Conservation (phyloP, 179 eudicot genomes). For the Actinidia chinensis region DNA sequence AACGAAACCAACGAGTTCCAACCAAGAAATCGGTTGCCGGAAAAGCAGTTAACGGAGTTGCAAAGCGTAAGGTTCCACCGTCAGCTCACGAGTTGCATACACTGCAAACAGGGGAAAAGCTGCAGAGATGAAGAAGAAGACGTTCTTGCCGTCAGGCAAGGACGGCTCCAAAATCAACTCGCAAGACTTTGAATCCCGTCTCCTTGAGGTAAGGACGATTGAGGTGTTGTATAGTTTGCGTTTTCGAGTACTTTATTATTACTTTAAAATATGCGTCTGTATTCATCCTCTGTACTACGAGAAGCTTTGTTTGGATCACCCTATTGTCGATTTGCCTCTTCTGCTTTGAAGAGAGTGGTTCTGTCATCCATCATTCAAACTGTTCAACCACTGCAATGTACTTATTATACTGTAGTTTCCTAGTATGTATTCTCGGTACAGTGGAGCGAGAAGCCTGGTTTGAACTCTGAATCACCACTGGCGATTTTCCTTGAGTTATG, state of each 20-base stretch:
- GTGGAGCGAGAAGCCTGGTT: too few relatives aligned
- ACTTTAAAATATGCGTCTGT: too few relatives aligned
- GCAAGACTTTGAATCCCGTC: not conserved
- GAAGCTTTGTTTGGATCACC: too few relatives aligned
- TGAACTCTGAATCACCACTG: too few relatives aligned
- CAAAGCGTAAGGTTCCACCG: conserved; percentile 14
- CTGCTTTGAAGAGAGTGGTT: too few relatives aligned
- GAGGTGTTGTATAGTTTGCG: not conserved
- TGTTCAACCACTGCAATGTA: too few relatives aligned
- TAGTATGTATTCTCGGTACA: too few relatives aligned
- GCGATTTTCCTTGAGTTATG: too few relatives aligned
- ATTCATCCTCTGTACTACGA: too few relatives aligned
- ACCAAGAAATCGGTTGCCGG: not conserved
- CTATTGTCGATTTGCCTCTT: too few relatives aligned
- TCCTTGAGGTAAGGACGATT: not conserved
- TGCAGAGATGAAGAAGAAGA: conserved; percentile 34
- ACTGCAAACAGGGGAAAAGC: conserved; percentile 29
- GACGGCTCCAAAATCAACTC: conserved; percentile 13
- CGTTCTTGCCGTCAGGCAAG: conserved; percentile 29
- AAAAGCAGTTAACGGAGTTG: conserved; percentile 17
- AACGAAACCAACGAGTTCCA: conserved; percentile 1
- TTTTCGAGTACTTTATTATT: not conserved
- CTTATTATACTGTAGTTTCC: too few relatives aligned
- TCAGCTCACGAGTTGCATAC: conserved; percentile 33
- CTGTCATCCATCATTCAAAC: too few relatives aligned